A percentile compares a stretch with the other conserved stretches of the same genome.
Evolutionary conservation across 768 basidiomycete species (phyloP).

Genomic region (Postia placenta): DNA sequence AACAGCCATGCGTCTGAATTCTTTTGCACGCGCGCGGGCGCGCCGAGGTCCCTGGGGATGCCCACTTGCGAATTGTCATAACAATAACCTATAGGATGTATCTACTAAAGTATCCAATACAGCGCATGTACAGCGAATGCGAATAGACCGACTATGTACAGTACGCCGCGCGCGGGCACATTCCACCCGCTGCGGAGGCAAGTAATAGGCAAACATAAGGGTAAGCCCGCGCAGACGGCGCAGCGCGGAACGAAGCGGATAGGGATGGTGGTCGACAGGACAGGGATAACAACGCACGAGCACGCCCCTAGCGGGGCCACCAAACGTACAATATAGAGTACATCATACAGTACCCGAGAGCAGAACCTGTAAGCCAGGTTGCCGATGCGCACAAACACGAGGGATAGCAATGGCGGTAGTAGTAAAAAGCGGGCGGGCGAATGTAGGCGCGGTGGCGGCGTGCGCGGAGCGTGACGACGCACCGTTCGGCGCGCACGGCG

Average conservation of each 20-base stretch:
- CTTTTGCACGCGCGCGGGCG: too few relatives aligned
- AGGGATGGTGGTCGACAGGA: neutral
- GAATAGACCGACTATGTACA: conserved; percentile 3
- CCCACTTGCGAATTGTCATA: too few relatives aligned
- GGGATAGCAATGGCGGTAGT: neutral
- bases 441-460: too few relatives aligned
- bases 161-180: neutral
- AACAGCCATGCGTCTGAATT: too few relatives aligned
- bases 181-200: neutral
- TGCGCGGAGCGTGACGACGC: conserved; percentile 2
- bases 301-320: neutral
- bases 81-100: conserved; percentile 2
- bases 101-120: conserved; percentile 3
- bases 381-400: neutral
- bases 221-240: neutral
- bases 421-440: too few relatives aligned
- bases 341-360: neutral
- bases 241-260: neutral
- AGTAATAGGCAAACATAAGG: neutral
- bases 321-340: conserved; percentile 1
- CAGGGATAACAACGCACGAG: neutral
- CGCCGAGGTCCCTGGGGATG: too few relatives aligned
- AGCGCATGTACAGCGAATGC: conserved; percentile 1
- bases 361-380: neutral
- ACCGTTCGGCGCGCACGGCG: conserved; percentile 1